Conservation (phyloP, 768 basidiomycete species). For the Termitomyces sp. region DNA sequence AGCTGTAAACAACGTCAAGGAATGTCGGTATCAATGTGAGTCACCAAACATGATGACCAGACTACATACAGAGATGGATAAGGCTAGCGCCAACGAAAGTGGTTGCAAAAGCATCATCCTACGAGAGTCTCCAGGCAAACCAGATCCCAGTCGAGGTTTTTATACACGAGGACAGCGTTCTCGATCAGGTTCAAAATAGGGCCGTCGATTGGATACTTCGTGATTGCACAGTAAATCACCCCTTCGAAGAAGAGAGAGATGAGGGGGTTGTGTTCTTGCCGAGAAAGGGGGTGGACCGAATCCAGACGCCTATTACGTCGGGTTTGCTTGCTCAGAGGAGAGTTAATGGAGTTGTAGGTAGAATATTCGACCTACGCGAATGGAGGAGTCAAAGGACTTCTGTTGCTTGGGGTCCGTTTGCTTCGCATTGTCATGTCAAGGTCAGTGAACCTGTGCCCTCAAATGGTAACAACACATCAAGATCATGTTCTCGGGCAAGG, state of each 20-base stretch:
- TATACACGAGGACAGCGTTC: slow-evolving; percentile 17
- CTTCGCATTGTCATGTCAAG: slow-evolving; percentile 10
- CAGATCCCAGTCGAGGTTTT: slow-evolving; percentile 16
- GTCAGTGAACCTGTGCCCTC: slow-evolving; percentile 4
- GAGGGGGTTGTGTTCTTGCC: slow-evolving; percentile 10
- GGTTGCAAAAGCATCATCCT: slow-evolving; percentile 28
- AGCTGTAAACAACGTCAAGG: slow-evolving; percentile 12
- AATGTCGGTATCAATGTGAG: not conserved
- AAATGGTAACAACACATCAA: slow-evolving; percentile 10
- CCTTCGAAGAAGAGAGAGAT: slow-evolving; percentile 14
- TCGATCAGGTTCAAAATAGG: slow-evolving; percentile 23
- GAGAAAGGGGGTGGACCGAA: slow-evolving; percentile 13
- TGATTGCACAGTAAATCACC: slow-evolving; percentile 12
- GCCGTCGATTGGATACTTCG: slow-evolving; percentile 19
- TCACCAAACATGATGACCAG: slow-evolving; percentile 3
- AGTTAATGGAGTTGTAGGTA: slow-evolving; percentile 2
- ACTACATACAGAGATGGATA: slow-evolving; percentile 33
- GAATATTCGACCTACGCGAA: slow-evolving; percentile 10
- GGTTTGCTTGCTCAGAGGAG: not conserved
- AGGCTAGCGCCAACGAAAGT: slow-evolving; percentile 26
- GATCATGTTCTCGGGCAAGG: not conserved
- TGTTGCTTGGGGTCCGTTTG: slow-evolving; percentile 5
- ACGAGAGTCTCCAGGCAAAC: slow-evolving; percentile 11
- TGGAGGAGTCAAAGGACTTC: slow-evolving; percentile 14
- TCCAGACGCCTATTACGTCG: slow-evolving; percentile 22